Percentiles rank a stretch among this genome's conserved stretches.
Evolutionary conservation across 306 rosid genomes (phyloP).

Genomic region (Cucurbita maxima): DNA sequence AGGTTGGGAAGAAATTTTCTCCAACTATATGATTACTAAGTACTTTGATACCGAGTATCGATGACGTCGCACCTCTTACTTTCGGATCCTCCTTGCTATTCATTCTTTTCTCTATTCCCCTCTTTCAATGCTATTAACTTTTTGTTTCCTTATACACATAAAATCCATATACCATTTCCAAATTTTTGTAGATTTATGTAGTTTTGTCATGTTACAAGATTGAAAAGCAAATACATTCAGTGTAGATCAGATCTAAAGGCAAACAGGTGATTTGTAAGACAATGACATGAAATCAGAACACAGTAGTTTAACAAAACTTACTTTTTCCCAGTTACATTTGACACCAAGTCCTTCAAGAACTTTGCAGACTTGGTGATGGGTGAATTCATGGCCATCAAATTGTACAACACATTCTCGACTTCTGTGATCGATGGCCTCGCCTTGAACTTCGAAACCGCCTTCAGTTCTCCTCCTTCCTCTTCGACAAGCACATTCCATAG

Average conservation of each 20-base stretch:
- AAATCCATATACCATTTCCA: constrained; percentile 13
- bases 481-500: constrained; percentile 68
- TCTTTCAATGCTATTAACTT: constrained; percentile 19
- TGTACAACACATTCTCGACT: constrained; percentile 79
- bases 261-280: not conserved
- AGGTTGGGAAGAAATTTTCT: constrained; percentile 18
- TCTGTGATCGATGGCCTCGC: constrained; percentile 49
- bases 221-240: not conserved
- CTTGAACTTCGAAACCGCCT: constrained; percentile 44
- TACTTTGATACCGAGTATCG: too few species aligned
- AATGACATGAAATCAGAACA: not conserved
- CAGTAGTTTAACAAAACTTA: constrained; percentile 13
- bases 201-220: not conserved
- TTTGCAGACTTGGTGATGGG: constrained; percentile 77
- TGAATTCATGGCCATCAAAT: constrained; percentile 77
- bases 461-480: constrained; percentile 64
- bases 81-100: constrained; percentile 16
- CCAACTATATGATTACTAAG: constrained; percentile 12
- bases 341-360: constrained; percentile 64
- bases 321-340: constrained; percentile 74
- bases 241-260: not conserved
- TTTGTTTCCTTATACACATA: not conserved
- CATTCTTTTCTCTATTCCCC: constrained; percentile 20
- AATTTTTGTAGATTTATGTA: not conserved
- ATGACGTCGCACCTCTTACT: too few species aligned